Evolutionary conservation across 108 stramenopile species (phyloP), one percentile per base, ranked within the genome.

Genomic region (Cyclostephanos tholiformis): DNA sequence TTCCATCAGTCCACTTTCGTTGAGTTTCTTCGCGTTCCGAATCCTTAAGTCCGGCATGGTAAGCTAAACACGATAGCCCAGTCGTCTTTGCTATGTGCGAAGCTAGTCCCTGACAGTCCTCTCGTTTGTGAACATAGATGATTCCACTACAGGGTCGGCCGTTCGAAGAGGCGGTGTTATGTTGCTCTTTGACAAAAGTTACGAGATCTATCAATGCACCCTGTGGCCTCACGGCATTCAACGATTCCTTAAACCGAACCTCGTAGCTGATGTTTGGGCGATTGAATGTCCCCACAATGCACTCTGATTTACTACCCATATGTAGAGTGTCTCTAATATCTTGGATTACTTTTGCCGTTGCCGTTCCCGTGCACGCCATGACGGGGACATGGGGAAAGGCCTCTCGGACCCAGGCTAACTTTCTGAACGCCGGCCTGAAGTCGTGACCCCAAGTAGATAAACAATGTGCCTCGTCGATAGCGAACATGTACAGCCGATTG

Each of bases 401-500:
- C 14, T 75, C 75, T 53, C 96, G 88, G 5, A 98, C 73, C 68
- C 80, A 95, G 36, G 65, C 46, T 20, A 94, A 65, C 64, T 84
- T 79, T 52, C 82, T 83, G 76, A 87, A 91, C 26, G 88, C 88
- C 17, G 85, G 75, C 62, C 88, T 11, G 19, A 67, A 67, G 35
- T 67, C 66, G 29, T 67, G 66, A 0, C 98, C 98, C 96, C 91
- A 95, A 48, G 88, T 83, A 35, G 90, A 89, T 19, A 98, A 55
- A 83, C 99, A 98, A 80, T 99, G 99, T 26, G 97, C 97, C 74
- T 99, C 99, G 70, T 99, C 99, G 32, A 99, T 82, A 10, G 97
- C 98, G 79, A 99, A 91, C 64, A 89, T 69, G 46, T 88, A 74
- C 22, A 91, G 63, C 16, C 86, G 82, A n/a, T 91, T 72, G 23